Evolutionary conservation across 2,329 filamentous ascomycete genomes (phyloP), one percentile per base, ranked within the genome.

Genomic region (Lomentospora prolificans): DNA sequence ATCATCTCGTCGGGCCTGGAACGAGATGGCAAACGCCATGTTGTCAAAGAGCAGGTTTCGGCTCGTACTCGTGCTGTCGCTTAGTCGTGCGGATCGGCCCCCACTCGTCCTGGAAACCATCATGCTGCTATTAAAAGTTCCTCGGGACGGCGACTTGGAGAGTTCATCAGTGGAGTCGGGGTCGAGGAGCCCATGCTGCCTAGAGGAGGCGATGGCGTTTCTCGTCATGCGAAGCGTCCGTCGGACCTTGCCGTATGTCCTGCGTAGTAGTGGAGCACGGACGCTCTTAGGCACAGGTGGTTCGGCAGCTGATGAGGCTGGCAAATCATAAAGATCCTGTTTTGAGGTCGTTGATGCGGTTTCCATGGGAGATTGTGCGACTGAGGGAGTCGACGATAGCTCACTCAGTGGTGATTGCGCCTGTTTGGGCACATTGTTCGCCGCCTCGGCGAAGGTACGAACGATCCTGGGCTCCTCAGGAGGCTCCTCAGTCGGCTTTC

Each of bases 21-120:
- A 89, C 0, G 90, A 92, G 9, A 96, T 79, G 0, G 90, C 90
- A 69, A 97, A 96, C 0, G 82, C 83, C 90, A 96, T 96, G 44
- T 85, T 83, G 1, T 79, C 71, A 63, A 97, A 96, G 0, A 95
- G 50, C 3, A 14, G 22, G 30, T 30, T 51, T 9, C 4, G 50
- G 9, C 17, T 33, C 39, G 22, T 4, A 3, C 12, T 25, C 3
- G 19, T 56, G 9, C 31, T 24, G 6, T 25, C 28, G 14, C 28
- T 48, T 33, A 31, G 25, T 4, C 48, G 48, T 17, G 14, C 48
- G 25, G 48, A 51, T 30, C 48, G 9, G 14, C 25, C 25, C 14
- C 22, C 17, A 19, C 22, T 48, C 3, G 44, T 48, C 44, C 44
- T 22, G 7, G 44, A 48, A 10, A 48, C 55, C 3, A 65, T 56